These are phyloP conservation scores for Corymbia maculata DNA, from an alignment of 345 rosid genomes.

Conservation along the genomic window DNA sequence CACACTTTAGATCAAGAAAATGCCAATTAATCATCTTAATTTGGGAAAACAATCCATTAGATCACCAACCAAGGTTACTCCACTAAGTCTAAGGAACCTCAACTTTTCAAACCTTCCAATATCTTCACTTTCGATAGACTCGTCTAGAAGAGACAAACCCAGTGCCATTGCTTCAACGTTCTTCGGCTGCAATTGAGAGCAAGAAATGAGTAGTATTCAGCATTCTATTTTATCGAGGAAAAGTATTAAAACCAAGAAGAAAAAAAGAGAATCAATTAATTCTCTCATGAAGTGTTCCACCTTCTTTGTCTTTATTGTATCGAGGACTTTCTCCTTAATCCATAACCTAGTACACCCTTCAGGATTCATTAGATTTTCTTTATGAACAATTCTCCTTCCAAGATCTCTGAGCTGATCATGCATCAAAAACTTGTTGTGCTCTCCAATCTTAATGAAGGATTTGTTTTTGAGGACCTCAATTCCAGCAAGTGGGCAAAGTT, in stretches of 20 bases:
- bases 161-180: neutral
- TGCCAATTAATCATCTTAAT: too few species aligned
- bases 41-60: too few species aligned
- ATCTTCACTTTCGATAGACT: neutral
- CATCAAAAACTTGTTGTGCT: neutral
- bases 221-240: too few species aligned
- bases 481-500: neutral
- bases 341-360: neutral
- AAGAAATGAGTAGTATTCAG: neutral
- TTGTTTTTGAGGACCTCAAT: neutral
- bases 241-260: neutral
- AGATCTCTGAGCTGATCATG: neutral
- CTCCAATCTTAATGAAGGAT: neutral
- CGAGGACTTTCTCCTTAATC: fast-evolving
- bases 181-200: neutral
- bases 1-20: too few species aligned
- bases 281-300: fast-evolving
- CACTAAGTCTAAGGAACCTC: neutral
- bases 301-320: neutral
- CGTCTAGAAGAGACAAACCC: neutral
- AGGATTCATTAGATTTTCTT: neutral
- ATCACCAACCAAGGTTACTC: too few species aligned
- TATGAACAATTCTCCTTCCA: neutral
- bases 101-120: neutral
- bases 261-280: neutral